Base-by-base conservation (phyloP, 108 stramenopile species). In the Craspedostauros australis region DNA sequence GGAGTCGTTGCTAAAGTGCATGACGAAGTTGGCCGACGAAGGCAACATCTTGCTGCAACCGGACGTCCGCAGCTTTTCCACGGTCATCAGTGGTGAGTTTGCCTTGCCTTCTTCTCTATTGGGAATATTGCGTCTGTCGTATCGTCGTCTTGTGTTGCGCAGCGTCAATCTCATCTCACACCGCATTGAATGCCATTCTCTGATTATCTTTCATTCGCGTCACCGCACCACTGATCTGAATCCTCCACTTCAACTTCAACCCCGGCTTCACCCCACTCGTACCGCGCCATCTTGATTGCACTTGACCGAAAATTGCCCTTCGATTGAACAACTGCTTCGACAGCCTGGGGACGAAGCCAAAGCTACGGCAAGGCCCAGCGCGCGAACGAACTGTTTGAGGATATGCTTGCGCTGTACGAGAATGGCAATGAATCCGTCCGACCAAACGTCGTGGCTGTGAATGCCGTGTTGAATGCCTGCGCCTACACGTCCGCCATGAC, bases 401-500 rank as follows among this genome's bases (percentile, higher is more conserved):
- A 71, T 12, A 88, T 88, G 86, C 59, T 71, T 30, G 47, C 68
- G 28, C 37, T 76, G 38, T 77, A 84, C 48, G 46, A 72, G 30
- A 21, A 33, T 2, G 74, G 79, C 18, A 78, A 75, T 24, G 50
- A 46, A 16, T 49, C 54, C 2, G 51, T 76, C 14, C 49, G 60
- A 49, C 88, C 83, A 0, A 89, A 75, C 47, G 57, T 74, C 32
- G 73, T 85, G 6, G 64, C 72, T 9, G 77, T 60, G 52, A 89
- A 85, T 52, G 80, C 88, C 6, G 88, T 89, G 0, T 60, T 89
- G 67, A 89, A 89, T 53, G 84, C 84, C 1, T 84, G 83, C 27
- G 88, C 84, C 4, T 89, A 77, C 46, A 69, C 88, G 0, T 36
- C 19, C 1, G 84, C 72, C 15, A 76, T 78, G 54, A 36, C 70